A percentile compares a stretch with the other conserved stretches of the same genome.
These are phyloP conservation scores for Elsinoe perseae DNA, from an alignment of 2,329 filamentous ascomycete genomes.

Conservation along the genomic window DNA sequence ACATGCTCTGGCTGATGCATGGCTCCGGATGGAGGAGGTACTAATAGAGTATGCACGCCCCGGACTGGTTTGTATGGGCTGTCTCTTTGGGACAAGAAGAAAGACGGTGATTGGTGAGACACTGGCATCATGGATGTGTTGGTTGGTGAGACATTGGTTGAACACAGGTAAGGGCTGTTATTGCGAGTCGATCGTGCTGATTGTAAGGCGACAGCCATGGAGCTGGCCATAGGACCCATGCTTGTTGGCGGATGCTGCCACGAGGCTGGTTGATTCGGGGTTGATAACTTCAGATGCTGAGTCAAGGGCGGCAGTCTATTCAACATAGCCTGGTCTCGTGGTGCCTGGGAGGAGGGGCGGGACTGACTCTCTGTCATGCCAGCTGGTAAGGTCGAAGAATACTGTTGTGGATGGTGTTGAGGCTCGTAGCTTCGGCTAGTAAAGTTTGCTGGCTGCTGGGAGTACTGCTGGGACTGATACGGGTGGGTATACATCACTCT, in stretches of 20 bases:
- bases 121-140: slow-evolving; percentile 46
- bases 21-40: slow-evolving; percentile 73
- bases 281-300: slow-evolving; percentile 57
- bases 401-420: slow-evolving; percentile 19
- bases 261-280: slow-evolving; percentile 61
- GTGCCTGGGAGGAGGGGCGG: slow-evolving; percentile 35
- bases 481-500: slow-evolving; percentile 12
- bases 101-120: slow-evolving; percentile 73
- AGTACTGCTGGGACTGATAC: slow-evolving; percentile 21
- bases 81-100: slow-evolving; percentile 77
- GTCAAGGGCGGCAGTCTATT: slow-evolving; percentile 55
- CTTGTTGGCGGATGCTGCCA: slow-evolving; percentile 21
- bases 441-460: slow-evolving; percentile 15
- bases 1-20: slow-evolving; percentile 51
- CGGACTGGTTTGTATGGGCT: slow-evolving; percentile 91
- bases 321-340: slow-evolving; percentile 31
- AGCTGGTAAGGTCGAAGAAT: slow-evolving; percentile 57
- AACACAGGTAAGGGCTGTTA: slow-evolving; percentile 46
- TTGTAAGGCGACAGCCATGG: slow-evolving; percentile 13
- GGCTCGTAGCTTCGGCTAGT: neutral
- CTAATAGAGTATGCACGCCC: slow-evolving; percentile 81
- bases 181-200: slow-evolving; percentile 38
- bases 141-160: slow-evolving; percentile 59
- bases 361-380: slow-evolving; percentile 55
- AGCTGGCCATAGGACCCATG: neutral